Percentiles rank a stretch among this genome's conserved stretches.
These are phyloP conservation scores for Rhizopogon vinicolor DNA, from an alignment of 768 basidiomycete species.

Conservation along the genomic window DNA sequence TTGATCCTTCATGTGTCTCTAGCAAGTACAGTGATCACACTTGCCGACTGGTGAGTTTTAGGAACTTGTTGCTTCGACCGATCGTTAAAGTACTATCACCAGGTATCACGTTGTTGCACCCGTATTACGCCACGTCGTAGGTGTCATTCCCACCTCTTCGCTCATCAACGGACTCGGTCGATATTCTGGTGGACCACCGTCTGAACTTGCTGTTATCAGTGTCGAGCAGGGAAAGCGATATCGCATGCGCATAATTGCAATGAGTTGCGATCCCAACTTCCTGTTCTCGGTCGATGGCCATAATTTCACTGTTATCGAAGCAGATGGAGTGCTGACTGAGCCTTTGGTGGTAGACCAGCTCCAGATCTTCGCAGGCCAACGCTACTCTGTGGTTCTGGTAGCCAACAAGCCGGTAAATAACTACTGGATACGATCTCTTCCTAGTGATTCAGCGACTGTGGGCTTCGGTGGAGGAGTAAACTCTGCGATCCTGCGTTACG, in stretches of 20 bases:
- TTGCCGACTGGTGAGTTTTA: slow-evolving; percentile 31
- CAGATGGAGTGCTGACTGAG: slow-evolving; percentile 34
- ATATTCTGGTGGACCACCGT: slow-evolving; percentile 26
- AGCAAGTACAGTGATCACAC: slow-evolving; percentile 39
- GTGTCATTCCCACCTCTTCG: slow-evolving; percentile 19
- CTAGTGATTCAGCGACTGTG: slow-evolving; percentile 14
- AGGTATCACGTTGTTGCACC: slow-evolving; percentile 15
- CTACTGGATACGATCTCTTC: slow-evolving; percentile 46
- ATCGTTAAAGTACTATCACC: not conserved
- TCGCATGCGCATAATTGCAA: slow-evolving; percentile 31
- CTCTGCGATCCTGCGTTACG: slow-evolving; percentile 51
- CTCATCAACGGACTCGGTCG: slow-evolving; percentile 38
- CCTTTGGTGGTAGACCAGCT: slow-evolving; percentile 37
- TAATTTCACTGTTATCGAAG: slow-evolving; percentile 41
- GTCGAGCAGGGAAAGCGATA: slow-evolving; percentile 29
- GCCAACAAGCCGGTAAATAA: slow-evolving; percentile 30
- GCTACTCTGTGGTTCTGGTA: slow-evolving; percentile 25
- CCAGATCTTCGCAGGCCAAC: slow-evolving; percentile 31
- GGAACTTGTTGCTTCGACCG: not conserved
- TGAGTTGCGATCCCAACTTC: slow-evolving; percentile 40
- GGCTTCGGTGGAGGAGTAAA: slow-evolving; percentile 39
- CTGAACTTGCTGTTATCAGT: slow-evolving; percentile 31
- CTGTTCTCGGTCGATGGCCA: slow-evolving; percentile 43
- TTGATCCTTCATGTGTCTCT: not conserved
- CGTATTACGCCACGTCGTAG: slow-evolving; percentile 16